Evolutionary conservation across 2,329 filamentous ascomycete genomes (phyloP), one percentile per base, ranked within the genome.

Genomic region (Colletotrichum tamarilloi): DNA sequence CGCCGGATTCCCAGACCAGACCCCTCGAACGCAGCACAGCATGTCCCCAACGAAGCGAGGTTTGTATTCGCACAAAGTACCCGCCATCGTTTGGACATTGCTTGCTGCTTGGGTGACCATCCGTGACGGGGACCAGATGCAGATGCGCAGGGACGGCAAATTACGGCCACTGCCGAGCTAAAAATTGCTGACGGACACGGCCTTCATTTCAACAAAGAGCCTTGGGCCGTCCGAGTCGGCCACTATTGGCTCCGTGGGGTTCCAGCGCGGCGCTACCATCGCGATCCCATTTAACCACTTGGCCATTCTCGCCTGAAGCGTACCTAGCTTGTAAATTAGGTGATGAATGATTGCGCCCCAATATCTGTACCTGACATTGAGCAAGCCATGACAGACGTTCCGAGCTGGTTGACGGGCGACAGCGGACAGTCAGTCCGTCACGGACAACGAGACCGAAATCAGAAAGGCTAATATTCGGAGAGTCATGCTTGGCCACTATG

Each of bases 131-230:
- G 52, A 32, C 53, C 49, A 38, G 67, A 62, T 52, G 60, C 56
- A 70, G 67, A 65, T 65, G 71, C 67, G 52, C 62, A 68, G 68
- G 68, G 63, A 72, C 68, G 62, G 62, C 49, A 72, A 74, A 68
- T 74, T 72, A 59, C 68, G 57, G 68, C 62, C 72, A 62, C 57
- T 72, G 59, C 68, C 68, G 68, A 68, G 62, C 68, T 72, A 74
- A 58, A 67, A 72, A 46, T 72, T 68, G 62, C 68, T 55, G 62
- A 63, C 58, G 68, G 52, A 49, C 58, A 58, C 35, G 57, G 68
- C 62, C 28, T 62, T 72, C 72, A 74, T 72, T 74, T 72, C 62
- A 74, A 74, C 57, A 72, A 72, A 70, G 64, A 68, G 58, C 65
- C 59, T 72, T 68, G 71, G 42, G 55, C 42, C 56, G 58, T 63